Conservation (phyloP, 2,329 filamentous ascomycete genomes). For the Aspergillus sp. region DNA sequence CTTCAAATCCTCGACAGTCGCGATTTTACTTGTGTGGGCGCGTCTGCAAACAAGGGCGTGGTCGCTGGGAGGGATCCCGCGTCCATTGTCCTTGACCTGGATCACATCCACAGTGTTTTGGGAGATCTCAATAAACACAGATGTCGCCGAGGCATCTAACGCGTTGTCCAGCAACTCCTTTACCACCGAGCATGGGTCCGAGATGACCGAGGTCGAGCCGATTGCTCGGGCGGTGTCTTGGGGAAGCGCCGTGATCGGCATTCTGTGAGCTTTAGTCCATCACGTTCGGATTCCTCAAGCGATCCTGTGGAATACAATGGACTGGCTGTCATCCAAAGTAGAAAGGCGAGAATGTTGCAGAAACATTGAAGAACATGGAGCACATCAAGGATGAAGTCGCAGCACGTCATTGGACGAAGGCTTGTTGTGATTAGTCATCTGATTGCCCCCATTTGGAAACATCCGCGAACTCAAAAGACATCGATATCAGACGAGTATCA, state of each 20-base stretch:
- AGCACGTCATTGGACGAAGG: background rate
- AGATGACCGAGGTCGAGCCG: constrained; percentile 56
- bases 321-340: too few species aligned
- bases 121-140: constrained; percentile 57
- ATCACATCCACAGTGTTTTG: constrained; percentile 60
- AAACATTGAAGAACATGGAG: background rate
- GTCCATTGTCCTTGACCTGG: constrained; percentile 63
- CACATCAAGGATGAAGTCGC: too few species aligned
- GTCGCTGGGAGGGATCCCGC: constrained; percentile 58
- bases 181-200: constrained; percentile 55
- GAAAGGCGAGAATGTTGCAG: too few species aligned
- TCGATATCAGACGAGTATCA: background rate
- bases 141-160: constrained; percentile 60
- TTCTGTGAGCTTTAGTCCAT: constrained; percentile 22
- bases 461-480: too few species aligned
- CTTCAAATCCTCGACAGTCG: constrained; percentile 54
- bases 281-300: too few species aligned
- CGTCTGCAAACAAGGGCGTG: constrained; percentile 54
- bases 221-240: constrained; percentile 48
- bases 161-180: constrained; percentile 68
- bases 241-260: constrained; percentile 47
- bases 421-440: constrained; percentile 1
- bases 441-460: too few species aligned
- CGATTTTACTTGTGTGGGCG: constrained; percentile 64
- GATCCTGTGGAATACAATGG: too few species aligned